phyloP scores from a whole-genome alignment of 2,329 filamentous ascomycete species.

The Talaromyces islandicus region DNA sequence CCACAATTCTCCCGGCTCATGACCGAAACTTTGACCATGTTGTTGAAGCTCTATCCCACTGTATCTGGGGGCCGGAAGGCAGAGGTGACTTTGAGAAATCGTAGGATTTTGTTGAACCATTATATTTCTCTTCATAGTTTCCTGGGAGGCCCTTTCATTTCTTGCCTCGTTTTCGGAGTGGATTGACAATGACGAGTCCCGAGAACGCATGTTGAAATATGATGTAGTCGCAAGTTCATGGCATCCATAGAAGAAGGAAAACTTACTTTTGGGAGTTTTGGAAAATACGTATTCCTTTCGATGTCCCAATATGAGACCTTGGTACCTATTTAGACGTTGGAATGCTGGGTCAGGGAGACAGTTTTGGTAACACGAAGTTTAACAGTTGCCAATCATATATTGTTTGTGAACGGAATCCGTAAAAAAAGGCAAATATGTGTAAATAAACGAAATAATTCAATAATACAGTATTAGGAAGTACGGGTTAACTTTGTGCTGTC shows the following conservation, averaged over 20 bases:
- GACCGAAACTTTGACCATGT: neutral
- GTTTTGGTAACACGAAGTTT: neutral
- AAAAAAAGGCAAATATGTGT: neutral
- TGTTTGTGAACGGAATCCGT: neutral
- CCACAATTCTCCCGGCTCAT: neutral
- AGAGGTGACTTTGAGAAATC: neutral
- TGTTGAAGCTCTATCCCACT: constrained; percentile 2
- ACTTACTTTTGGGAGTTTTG: neutral
- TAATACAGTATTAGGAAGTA: neutral
- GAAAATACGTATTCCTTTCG: neutral
- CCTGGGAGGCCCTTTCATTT: neutral
- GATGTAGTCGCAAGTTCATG: neutral
- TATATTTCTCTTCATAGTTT: neutral
- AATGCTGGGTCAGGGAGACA: neutral
- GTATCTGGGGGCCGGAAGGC: neutral
- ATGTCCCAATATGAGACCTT: neutral
- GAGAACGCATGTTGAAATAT: neutral
- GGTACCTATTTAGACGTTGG: neutral
- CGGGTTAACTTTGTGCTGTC: neutral
- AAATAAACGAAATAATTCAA: neutral
- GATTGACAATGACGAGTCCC: neutral
- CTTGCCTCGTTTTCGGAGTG: neutral
- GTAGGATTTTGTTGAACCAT: neutral
- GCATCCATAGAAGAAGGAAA: neutral
- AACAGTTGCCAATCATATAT: neutral